Percentiles rank a stretch among this genome's conserved stretches.
These are phyloP conservation scores for Halteria grandinella DNA, from an alignment of 73 alveolate genomes.

Conservation along the genomic window DNA sequence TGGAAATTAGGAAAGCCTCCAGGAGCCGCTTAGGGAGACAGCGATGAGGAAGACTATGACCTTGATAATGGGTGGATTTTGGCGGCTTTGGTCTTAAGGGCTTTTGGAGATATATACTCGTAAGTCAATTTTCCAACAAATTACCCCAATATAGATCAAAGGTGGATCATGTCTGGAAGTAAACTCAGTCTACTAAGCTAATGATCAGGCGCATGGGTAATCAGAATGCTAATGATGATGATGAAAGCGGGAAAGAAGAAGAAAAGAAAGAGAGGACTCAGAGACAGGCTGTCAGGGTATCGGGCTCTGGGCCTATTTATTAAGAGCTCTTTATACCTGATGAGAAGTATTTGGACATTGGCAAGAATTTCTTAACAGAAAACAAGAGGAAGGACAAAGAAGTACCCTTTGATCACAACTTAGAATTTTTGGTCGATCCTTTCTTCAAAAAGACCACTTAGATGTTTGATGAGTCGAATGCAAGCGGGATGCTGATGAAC, in stretches of 20 bases:
- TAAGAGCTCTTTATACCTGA: not conserved
- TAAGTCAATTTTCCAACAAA: not conserved
- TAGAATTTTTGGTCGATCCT: conserved; percentile 21
- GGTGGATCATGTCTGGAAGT: conserved; percentile 1
- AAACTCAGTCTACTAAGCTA: not conserved
- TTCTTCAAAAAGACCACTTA: conserved; percentile 35
- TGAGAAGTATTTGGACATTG: not conserved
- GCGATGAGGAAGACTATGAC: conserved; percentile 30
- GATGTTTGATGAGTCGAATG: conserved; percentile 50
- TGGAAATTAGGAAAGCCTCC: too few relatives aligned
- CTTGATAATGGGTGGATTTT: conserved; percentile 36
- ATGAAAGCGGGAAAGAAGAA: not conserved
- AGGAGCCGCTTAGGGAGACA: too few relatives aligned
- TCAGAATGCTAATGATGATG: not conserved
- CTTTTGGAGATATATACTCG: conserved; percentile 17
- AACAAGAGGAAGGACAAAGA: not conserved
- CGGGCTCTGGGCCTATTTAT: not conserved
- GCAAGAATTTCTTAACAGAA: not conserved
- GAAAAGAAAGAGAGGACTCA: not conserved
- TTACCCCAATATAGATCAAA: not conserved
- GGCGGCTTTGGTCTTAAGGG: conserved; percentile 4
- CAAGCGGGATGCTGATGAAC: conserved; percentile 11
- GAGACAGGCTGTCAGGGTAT: not conserved
- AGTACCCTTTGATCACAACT: conserved; percentile 1
- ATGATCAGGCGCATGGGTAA: not conserved